These are phyloP conservation scores for Arxiozyma bovina DNA, from an alignment of 1,139 yeast species.

Conservation along the genomic window DNA sequence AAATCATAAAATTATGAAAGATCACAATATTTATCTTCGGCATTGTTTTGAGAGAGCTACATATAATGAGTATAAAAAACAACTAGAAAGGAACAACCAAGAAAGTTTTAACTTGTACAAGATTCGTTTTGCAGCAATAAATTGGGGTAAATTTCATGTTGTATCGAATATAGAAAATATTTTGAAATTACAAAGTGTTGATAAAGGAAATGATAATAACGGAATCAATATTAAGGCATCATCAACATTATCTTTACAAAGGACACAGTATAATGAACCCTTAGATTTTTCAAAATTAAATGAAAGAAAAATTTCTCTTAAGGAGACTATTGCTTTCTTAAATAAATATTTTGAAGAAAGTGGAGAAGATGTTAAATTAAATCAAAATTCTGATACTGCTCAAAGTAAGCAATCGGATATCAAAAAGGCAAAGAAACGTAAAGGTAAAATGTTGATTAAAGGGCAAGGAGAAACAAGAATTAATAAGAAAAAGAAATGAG, in stretches of 20 bases:
- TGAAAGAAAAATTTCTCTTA: slow-evolving; percentile 5
- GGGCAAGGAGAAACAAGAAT: slow-evolving; percentile 5
- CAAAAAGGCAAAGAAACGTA: slow-evolving; percentile 2
- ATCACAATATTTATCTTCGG: slow-evolving; percentile 29
- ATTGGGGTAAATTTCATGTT: slow-evolving; percentile 68
- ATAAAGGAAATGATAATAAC: neutral
- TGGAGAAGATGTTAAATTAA: neutral
- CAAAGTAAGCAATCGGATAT: neutral
- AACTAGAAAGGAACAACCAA: slow-evolving; percentile 30
- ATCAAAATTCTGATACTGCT: neutral
- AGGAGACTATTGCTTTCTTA: neutral
- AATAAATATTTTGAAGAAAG: slow-evolving; percentile 5
- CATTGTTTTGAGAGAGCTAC: slow-evolving; percentile 53
- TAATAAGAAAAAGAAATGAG: slow-evolving; percentile 2
- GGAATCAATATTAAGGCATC: neutral
- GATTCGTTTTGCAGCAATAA: slow-evolving; percentile 62
- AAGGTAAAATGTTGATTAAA: slow-evolving; percentile 5
- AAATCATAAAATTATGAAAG: neutral
- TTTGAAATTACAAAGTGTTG: neutral
- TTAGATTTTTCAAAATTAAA: slow-evolving; percentile 7
- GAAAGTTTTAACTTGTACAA: slow-evolving; percentile 32
- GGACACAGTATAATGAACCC: slow-evolving; percentile 2
- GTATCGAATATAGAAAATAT: neutral
- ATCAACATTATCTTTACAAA: neutral
- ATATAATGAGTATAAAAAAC: slow-evolving; percentile 37